Evolutionary conservation across 208 protist genomes (phyloP).

Genomic region (Porcisia hertigi): DNA sequence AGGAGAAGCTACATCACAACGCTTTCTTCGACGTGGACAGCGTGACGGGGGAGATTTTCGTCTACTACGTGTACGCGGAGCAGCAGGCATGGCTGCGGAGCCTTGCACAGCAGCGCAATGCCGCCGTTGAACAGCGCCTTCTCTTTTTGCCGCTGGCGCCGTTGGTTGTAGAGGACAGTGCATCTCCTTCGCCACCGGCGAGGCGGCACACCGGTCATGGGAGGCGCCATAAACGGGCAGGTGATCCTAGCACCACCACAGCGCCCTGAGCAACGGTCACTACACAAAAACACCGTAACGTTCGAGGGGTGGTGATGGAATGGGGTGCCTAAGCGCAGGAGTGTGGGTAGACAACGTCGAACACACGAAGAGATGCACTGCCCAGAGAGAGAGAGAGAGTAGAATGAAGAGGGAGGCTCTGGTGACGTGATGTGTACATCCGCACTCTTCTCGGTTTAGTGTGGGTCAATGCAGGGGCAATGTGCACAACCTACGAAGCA

Average conservation of each 20-base stretch:
- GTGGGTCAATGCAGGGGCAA: too few relatives aligned
- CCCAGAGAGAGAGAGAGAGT: too few relatives aligned
- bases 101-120: conserved; percentile 26
- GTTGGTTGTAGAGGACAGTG: conserved; percentile 33
- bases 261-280: too few relatives aligned
- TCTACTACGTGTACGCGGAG: conserved; percentile 63
- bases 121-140: neutral
- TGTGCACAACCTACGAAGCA: too few relatives aligned
- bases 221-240: neutral
- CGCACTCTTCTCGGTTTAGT: too few relatives aligned
- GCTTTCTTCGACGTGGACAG: conserved; percentile 66
- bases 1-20: conserved; percentile 51
- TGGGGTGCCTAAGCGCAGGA: too few relatives aligned
- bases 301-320: too few relatives aligned
- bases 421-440: too few relatives aligned
- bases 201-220: neutral
- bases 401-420: too few relatives aligned
- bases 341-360: too few relatives aligned
- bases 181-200: neutral
- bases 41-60: conserved; percentile 29
- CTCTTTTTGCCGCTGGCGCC: conserved; percentile 29
- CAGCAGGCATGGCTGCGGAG: conserved; percentile 63
- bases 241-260: neutral
- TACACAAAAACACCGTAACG: too few relatives aligned
- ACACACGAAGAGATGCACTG: too few relatives aligned